Evolutionary conservation across 495 filamentous ascomycete species (phyloP), one percentile per base, ranked within the genome.

Genomic region (Lentithecium fluviatile): DNA sequence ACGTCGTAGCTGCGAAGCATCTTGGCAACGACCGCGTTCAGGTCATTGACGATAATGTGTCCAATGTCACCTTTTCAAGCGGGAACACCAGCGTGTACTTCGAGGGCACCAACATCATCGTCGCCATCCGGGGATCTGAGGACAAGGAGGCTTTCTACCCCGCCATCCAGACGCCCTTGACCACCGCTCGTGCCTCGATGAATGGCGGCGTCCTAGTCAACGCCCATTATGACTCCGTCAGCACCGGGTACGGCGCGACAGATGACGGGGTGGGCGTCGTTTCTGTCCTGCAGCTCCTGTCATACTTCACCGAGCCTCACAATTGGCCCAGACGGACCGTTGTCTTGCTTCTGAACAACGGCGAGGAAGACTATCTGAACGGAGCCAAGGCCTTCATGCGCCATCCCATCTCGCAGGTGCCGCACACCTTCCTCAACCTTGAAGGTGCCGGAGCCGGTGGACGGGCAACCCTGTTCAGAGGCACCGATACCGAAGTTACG

Each of bases 361-460:
- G 90, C 51, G 94, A 98, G 74, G 94, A 98, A 74, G 91, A 97
- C 70, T 94, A 82, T 55, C 78, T 98, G 45, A 93, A 94, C 69
- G 94, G 94, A 4, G 91, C 94, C 38, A 82, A 87, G 60, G 91
- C 85, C n/a, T 95, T 91, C 60, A 83, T 87, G 25, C 83, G 89
- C 50, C 88, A 91, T 68, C 92, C 92, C 7, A 78, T 96, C 57
- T 81, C 86, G 0, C 81, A 79, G 23, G 87, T 91, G 65, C 79
- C 86, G 29, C 86, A 91, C 67, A 88, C 89, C 0, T 97, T 98
- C 71, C 74, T 97, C 26, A 98, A 98, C 65, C 81, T 98, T 34
- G 94, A 98, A 74, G 94, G 94, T 12, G 93, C 94, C 38, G 94
- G 94, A 45, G 94, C 93, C 34, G 94, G 94, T 17, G 93, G 94